Percentiles rank a stretch among this genome's conserved stretches.
Evolutionary conservation across 495 filamentous ascomycete species (phyloP).

Genomic region (Monascus purpureus): DNA sequence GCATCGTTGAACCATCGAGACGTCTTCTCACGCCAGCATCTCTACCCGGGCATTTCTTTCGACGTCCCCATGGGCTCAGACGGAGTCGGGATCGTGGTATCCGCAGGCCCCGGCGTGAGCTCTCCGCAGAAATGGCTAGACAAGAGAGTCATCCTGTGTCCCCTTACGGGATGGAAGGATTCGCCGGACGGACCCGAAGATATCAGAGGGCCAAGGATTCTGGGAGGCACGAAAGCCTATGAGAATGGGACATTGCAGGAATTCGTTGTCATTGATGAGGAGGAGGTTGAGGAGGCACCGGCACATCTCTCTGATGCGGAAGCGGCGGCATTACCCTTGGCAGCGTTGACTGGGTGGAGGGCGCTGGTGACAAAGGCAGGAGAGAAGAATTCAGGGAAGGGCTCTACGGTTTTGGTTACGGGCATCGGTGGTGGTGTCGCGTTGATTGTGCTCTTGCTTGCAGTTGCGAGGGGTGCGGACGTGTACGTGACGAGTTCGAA

Average conservation of each 20-base stretch:
- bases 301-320: conserved; percentile 54
- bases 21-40: conserved; percentile 78
- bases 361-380: conserved; percentile 61
- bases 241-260: conserved; percentile 59
- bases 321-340: conserved; percentile 68
- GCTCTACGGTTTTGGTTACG: conserved; percentile 55
- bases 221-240: conserved; percentile 53
- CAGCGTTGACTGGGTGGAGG: conserved; percentile 77
- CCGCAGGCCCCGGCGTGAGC: conserved; percentile 38
- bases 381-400: conserved; percentile 36
- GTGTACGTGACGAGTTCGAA: conserved; percentile 58
- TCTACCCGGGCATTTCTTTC: conserved; percentile 77
- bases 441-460: conserved; percentile 55
- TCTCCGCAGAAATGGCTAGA: conserved; percentile 35
- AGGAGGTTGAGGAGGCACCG: conserved; percentile 62
- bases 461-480: conserved; percentile 45
- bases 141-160: conserved; percentile 63
- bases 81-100: conserved; percentile 57
- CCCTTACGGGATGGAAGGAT: conserved; percentile 59
- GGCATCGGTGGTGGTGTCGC: conserved; percentile 76
- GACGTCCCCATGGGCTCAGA: conserved; percentile 63
- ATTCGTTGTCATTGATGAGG: conserved; percentile 49
- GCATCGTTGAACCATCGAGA: conserved; percentile 86
- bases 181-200: conserved; percentile 61
- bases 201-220: conserved; percentile 43